Percentiles rank a stretch among this genome's conserved stretches.
These are phyloP conservation scores for Pichia heedii DNA, from an alignment of 805 yeast genomes.

Conservation along the genomic window DNA sequence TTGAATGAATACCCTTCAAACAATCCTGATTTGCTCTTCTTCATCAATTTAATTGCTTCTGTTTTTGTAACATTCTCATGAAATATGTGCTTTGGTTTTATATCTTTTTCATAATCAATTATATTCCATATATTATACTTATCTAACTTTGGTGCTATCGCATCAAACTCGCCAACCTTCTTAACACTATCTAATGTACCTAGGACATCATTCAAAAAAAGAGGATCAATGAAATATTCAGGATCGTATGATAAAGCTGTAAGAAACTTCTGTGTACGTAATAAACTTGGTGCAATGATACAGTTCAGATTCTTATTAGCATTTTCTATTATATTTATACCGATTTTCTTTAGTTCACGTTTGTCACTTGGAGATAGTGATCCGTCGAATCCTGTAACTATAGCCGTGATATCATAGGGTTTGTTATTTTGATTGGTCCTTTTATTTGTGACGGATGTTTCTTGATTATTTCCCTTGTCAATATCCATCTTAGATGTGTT, in stretches of 20 bases:
- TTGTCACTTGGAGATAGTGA: conserved; percentile 36
- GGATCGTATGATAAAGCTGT: conserved; percentile 53
- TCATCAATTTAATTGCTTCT: conserved; percentile 13
- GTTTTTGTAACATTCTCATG: conserved; percentile 14
- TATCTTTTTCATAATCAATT: conserved; percentile 27
- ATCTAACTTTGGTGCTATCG: conserved; percentile 19
- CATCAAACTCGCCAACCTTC: conserved; percentile 19
- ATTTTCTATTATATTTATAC: conserved; percentile 40
- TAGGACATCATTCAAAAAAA: conserved; percentile 37
- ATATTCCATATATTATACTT: conserved; percentile 21
- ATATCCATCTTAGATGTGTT: not conserved
- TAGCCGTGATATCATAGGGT: conserved; percentile 36
- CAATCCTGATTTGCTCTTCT: conserved; percentile 23
- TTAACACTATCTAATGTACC: conserved; percentile 25
- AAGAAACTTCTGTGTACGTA: conserved; percentile 83
- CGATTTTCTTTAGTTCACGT: conserved; percentile 38
- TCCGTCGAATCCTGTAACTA: conserved; percentile 59
- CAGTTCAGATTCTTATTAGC: conserved; percentile 34
- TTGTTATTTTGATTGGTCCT: conserved; percentile 13
- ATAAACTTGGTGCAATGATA: conserved; percentile 71
- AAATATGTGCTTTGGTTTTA: conserved; percentile 27
- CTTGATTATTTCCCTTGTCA: not conserved
- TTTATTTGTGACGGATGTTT: too few species aligned
- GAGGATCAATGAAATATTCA: conserved; percentile 45
- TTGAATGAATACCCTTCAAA: conserved; percentile 44